Base-by-base conservation (phyloP, 1,284 basidiomycete species). In the Ceratobasidium sp. region DNA sequence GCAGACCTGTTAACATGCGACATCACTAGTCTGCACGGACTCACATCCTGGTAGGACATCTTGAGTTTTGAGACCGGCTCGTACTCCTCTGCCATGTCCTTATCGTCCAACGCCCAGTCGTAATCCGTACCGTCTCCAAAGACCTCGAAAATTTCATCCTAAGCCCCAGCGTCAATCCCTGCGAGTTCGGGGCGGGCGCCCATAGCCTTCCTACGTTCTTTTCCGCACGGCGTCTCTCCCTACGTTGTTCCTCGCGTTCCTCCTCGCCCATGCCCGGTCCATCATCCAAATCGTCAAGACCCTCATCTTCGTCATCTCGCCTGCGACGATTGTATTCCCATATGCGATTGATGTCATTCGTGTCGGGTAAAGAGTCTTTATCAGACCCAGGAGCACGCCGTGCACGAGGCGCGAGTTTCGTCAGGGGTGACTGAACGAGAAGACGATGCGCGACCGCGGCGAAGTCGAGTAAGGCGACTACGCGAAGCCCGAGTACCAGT, bases 121-220 rank as follows among this genome's bases (percentile, higher is more conserved):
- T 97, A 99, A 81, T 99, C 97, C 82, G 95, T 93, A n/a, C 98
- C 98, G 82, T 98, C 95, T 51, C 98, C 98, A 83, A 99, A 99
- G 12, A 99, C 96, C 80, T 97, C 97, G 80, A 95, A 94, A 67
- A 99, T 95, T 86, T 99, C 98, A 79, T 96, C 94, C 96, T 97
- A 98, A 44, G 97, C 95, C 83, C 97, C 92, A 66, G 94, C 92
- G 83, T 97, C 96, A 79, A 98, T 95, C 53, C 97, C 97, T 28
- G 92, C 90, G 46, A 49, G 46, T 49, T 49, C 46, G 10, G 46
- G 46, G 10, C 10, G 46, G 20, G 46, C 10, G 46, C 46, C 46
- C 46, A 49, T 49, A 18, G 46, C 46, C 46, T 49, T 49, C 46
- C 46, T 49, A 12, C 46, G 10, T 12, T 49, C 46, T 49, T 49